Percentiles rank a stretch among this genome's conserved stretches.
Evolutionary conservation across 192 early-diverging fungal species (phyloP).

Genomic region (Coemansia sp.): DNA sequence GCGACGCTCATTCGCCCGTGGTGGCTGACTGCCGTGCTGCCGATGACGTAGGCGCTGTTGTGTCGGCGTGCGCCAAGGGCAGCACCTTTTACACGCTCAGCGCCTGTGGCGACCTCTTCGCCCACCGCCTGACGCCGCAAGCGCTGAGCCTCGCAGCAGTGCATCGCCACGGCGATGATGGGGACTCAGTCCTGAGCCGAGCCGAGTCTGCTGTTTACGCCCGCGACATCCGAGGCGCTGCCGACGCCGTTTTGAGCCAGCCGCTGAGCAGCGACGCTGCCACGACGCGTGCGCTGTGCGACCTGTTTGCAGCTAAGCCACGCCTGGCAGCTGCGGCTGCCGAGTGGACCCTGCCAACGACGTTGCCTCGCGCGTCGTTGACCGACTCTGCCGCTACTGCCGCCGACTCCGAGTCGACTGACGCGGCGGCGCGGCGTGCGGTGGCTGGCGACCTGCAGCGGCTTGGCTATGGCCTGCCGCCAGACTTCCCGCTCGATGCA

Average conservation of each 20-base stretch:
- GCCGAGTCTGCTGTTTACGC: slow-evolving; percentile 38
- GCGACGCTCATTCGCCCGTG: slow-evolving; percentile 9
- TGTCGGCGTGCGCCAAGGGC: slow-evolving; percentile 31
- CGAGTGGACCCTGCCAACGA: slow-evolving; percentile 46
- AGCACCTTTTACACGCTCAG: slow-evolving; percentile 46
- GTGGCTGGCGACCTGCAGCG: slow-evolving; percentile 29
- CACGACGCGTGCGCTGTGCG: slow-evolving; percentile 28
- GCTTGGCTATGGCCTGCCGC: slow-evolving; percentile 51
- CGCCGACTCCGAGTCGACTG: background rate
- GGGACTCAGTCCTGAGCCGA: background rate
- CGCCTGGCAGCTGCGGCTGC: slow-evolving; percentile 16
- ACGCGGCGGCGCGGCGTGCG: slow-evolving; percentile 17
- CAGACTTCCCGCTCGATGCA: slow-evolving; percentile 47
- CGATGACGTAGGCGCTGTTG: slow-evolving; percentile 48
- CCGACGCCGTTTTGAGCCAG: slow-evolving; percentile 30
- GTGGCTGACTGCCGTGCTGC: slow-evolving; percentile 41
- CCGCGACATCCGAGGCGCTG: slow-evolving; percentile 36
- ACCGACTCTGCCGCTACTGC: slow-evolving; percentile 10
- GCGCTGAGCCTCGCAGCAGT: slow-evolving; percentile 17
- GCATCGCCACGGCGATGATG: slow-evolving; percentile 7
- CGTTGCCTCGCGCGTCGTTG: slow-evolving; percentile 13
- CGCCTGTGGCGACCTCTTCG: slow-evolving; percentile 52
- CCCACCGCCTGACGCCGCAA: slow-evolving; percentile 31
- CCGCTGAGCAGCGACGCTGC: background rate
- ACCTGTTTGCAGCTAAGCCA: slow-evolving; percentile 51